These are phyloP conservation scores for Trypanosoma lewisi DNA, from an alignment of 208 protist genomes.

Conservation along the genomic window DNA sequence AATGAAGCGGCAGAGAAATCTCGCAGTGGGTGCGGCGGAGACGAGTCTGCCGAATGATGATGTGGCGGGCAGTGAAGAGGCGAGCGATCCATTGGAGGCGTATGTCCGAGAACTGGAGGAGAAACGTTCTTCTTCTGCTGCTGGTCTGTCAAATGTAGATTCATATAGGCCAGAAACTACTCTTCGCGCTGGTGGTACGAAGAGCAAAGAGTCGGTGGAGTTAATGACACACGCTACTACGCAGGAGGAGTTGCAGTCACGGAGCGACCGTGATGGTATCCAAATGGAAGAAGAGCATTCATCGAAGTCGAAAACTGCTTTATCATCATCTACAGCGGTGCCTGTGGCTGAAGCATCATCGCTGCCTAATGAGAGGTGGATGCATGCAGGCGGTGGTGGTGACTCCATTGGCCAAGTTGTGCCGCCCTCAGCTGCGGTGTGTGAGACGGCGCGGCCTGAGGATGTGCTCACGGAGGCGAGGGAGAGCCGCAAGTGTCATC, in stretches of 20 bases:
- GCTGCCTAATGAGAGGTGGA: neutral
- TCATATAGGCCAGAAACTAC: too few species aligned
- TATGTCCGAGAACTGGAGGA: constrained; percentile 47
- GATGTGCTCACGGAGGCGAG: constrained; percentile 31
- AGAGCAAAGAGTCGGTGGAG: too few species aligned
- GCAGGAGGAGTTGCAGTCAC: neutral
- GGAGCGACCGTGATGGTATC: neutral
- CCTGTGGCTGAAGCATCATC: neutral
- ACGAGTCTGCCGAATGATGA: neutral
- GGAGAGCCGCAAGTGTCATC: constrained; percentile 27
- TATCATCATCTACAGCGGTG: neutral
- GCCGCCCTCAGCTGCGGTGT: neutral
- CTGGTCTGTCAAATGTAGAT: neutral
- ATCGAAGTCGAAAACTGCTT: neutral
- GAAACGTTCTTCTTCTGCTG: neutral
- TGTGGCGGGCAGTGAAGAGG: constrained; percentile 18
- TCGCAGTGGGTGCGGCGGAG: neutral
- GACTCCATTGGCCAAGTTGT: neutral
- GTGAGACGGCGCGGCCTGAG: constrained; percentile 5
- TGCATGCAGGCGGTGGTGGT: neutral
- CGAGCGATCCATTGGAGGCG: constrained; percentile 37
- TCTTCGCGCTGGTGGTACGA: too few species aligned
- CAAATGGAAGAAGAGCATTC: neutral
- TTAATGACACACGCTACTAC: constrained; percentile 23
- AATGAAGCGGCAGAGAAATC: constrained; percentile 37